Conservation (phyloP, 2,329 filamentous ascomycete species). For the Clonostachys byssicola region DNA sequence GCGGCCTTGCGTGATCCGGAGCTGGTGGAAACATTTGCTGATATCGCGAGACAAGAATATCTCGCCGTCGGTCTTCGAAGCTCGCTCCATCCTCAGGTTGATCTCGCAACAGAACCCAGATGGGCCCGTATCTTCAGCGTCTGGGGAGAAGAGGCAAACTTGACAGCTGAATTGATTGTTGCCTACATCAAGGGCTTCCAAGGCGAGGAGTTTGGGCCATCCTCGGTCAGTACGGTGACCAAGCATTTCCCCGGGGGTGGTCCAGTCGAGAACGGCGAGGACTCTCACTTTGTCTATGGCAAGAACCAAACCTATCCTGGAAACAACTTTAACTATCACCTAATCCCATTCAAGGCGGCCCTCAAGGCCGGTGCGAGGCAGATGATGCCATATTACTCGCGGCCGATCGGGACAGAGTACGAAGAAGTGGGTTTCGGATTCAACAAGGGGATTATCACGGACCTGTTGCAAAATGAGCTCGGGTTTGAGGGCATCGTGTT, state of each 20-base stretch:
- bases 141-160: conserved; percentile 42
- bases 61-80: conserved; percentile 33
- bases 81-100: conserved; percentile 45
- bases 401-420: conserved; percentile 38
- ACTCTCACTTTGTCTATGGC: conserved; percentile 47
- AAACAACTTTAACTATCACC: conserved; percentile 42
- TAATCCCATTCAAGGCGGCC: conserved; percentile 44
- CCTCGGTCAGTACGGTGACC: conserved; percentile 41
- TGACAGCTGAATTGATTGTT: conserved; percentile 27
- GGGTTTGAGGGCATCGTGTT: conserved; percentile 47
- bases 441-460: conserved; percentile 46
- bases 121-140: conserved; percentile 41
- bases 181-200: conserved; percentile 44
- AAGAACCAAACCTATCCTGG: conserved; percentile 47
- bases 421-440: conserved; percentile 44
- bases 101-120: conserved; percentile 44
- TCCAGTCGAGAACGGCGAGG: conserved; percentile 41
- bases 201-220: conserved; percentile 31
- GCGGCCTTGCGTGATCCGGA: conserved; percentile 39
- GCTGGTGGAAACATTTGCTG: conserved; percentile 38
- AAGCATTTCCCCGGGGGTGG: conserved; percentile 52
- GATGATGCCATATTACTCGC: conserved; percentile 48
- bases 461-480: conserved; percentile 37
- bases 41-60: conserved; percentile 43
- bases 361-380: conserved; percentile 42